phyloP scores from a whole-genome alignment of 1,284 basidiomycete species.

The Ceratobasidium theobromae region DNA sequence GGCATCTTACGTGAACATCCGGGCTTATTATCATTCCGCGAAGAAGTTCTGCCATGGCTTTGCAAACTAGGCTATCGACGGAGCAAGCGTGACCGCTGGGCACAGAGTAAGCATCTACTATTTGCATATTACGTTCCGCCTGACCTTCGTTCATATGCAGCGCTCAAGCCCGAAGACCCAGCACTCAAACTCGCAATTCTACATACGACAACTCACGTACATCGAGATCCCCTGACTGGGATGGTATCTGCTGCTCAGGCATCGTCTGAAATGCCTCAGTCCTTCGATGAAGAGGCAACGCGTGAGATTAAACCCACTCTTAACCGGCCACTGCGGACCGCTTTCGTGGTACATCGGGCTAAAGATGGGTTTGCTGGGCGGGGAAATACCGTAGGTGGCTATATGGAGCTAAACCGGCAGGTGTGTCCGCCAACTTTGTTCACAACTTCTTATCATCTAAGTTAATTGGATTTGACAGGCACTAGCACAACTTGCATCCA shows the following conservation, averaged over 20 bases:
- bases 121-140: background rate
- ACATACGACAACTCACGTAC: conserved; percentile 13
- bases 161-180: conserved; percentile 16
- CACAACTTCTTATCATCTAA: background rate
- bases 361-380: conserved; percentile 66
- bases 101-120: background rate
- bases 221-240: conserved; percentile 16
- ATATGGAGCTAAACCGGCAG: conserved; percentile 80
- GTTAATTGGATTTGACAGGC: background rate
- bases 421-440: conserved; percentile 44
- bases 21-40: conserved; percentile 74
- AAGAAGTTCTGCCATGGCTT: conserved; percentile 88
- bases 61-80: conserved; percentile 74
- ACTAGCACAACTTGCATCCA: background rate
- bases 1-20: conserved; percentile 65
- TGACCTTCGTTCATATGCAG: background rate
- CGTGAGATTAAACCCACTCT: background rate
- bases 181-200: conserved; percentile 10
- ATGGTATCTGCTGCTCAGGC: conserved; percentile 22
- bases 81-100: conserved; percentile 28
- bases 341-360: conserved; percentile 51
- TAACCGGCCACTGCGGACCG: conserved; percentile 4
- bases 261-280: background rate
- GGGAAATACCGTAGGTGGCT: conserved; percentile 80
- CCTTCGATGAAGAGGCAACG: conserved; percentile 15